These are phyloP conservation scores for Isabelozyma heimii DNA, from an alignment of 805 yeast species.

Conservation along the genomic window DNA sequence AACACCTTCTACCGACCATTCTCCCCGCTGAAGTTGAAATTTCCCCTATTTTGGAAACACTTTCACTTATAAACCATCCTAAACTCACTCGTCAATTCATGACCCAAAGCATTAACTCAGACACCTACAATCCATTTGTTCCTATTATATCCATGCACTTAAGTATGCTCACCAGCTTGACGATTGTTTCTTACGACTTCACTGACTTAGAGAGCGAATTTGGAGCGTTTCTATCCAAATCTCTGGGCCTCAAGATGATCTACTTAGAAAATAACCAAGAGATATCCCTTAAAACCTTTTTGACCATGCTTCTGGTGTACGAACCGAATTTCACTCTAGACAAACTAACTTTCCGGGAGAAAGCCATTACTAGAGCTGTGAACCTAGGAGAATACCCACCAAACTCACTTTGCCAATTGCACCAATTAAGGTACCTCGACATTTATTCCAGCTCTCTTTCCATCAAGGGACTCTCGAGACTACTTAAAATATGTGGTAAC, in stretches of 20 bases:
- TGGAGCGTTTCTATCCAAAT: slow-evolving; percentile 22
- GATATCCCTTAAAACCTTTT: slow-evolving; percentile 22
- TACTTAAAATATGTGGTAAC: slow-evolving; percentile 30
- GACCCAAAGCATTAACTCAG: slow-evolving; percentile 6
- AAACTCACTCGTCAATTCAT: slow-evolving; percentile 9
- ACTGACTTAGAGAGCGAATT: slow-evolving; percentile 19
- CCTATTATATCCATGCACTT: slow-evolving; percentile 16
- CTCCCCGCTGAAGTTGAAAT: slow-evolving; percentile 7
- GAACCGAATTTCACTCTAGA: slow-evolving; percentile 23
- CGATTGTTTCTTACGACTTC: slow-evolving; percentile 33
- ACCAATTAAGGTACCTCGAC: slow-evolving; percentile 23
- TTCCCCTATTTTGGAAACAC: slow-evolving; percentile 9
- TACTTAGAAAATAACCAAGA: slow-evolving; percentile 33
- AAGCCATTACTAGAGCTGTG: slow-evolving; percentile 12
- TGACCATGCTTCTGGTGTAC: slow-evolving; percentile 26
- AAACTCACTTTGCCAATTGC: slow-evolving; percentile 21
- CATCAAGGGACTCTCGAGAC: slow-evolving; percentile 36
- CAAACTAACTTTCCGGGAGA: slow-evolving; percentile 30
- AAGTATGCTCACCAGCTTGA: slow-evolving; percentile 21
- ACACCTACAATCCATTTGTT: slow-evolving; percentile 23
- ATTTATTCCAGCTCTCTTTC: slow-evolving; percentile 42
- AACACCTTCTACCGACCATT: slow-evolving; percentile 2
- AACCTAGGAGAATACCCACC: slow-evolving; percentile 24
- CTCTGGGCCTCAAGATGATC: slow-evolving; percentile 15
- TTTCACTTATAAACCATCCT: slow-evolving; percentile 28